A percentile compares a stretch with the other conserved stretches of the same genome.
Conservation (phyloP, 2,329 filamentous ascomycete species). For the Diaporthe longicolla region DNA sequence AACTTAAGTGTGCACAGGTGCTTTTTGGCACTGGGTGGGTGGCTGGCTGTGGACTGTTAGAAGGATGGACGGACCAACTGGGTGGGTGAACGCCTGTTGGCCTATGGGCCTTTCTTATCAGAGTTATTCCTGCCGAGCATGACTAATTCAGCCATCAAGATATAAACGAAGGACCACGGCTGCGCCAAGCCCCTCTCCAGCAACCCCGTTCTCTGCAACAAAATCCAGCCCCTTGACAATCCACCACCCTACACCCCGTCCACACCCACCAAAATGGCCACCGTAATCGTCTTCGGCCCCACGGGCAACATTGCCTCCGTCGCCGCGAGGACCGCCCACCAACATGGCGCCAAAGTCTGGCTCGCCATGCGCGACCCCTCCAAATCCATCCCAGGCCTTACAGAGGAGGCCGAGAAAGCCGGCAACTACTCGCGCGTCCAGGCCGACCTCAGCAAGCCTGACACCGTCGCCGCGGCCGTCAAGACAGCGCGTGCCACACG, state of each 20-base stretch:
- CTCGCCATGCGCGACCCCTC: constrained; percentile 44
- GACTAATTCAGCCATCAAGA: background rate
- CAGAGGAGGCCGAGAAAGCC: constrained; percentile 30
- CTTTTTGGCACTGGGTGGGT: constrained; percentile 7
- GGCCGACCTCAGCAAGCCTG: constrained; percentile 60
- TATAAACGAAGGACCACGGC: background rate
- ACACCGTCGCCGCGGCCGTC: constrained; percentile 58
- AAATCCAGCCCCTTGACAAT: background rate
- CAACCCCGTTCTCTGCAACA: background rate
- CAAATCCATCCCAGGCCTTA: constrained; percentile 56
- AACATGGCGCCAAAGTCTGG: constrained; percentile 55
- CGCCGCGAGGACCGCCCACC: constrained; percentile 55
- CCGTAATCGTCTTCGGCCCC: constrained; percentile 62
- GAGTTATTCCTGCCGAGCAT: background rate
- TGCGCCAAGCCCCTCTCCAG: constrained; percentile 16
- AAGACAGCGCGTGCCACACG: constrained; percentile 56
- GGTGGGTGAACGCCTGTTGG: constrained; percentile 10
- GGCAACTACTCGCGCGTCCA: constrained; percentile 44
- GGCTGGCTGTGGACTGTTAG: background rate
- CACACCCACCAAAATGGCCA: constrained; percentile 43
- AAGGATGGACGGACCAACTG: background rate
- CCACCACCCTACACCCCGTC: background rate
- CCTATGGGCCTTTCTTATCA: constrained; percentile 14
- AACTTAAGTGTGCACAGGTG: background rate
- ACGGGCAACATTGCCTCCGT: constrained; percentile 61